These are phyloP conservation scores for Fusarium concolor DNA, from an alignment of 2,329 filamentous ascomycete genomes.

Conservation along the genomic window DNA sequence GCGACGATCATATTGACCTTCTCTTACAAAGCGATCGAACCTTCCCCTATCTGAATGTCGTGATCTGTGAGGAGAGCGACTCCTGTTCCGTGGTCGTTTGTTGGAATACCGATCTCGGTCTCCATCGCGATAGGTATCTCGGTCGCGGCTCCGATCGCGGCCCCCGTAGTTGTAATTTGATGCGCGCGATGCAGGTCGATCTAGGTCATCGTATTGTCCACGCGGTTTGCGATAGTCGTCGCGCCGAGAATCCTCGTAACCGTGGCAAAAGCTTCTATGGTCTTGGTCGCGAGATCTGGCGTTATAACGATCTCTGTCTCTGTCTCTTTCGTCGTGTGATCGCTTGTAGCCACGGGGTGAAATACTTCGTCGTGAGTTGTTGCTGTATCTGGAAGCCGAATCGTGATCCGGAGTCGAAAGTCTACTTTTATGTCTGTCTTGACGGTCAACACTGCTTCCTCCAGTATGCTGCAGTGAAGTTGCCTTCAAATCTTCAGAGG, in stretches of 20 bases:
- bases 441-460: constrained; percentile 91
- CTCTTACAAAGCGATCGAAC: constrained; percentile 51
- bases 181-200: constrained; percentile 60
- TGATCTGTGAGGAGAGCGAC: constrained; percentile 60
- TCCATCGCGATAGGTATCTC: constrained; percentile 55
- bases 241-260: constrained; percentile 68
- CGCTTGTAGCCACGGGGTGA: constrained; percentile 77
- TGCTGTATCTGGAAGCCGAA: constrained; percentile 57
- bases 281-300: constrained; percentile 62
- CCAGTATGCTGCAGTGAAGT: constrained; percentile 82
- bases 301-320: constrained; percentile 56
- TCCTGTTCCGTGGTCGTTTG: constrained; percentile 68
- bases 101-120: constrained; percentile 60
- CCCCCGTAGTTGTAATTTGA: constrained; percentile 62
- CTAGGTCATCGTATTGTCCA: constrained; percentile 67
- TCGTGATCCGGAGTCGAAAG: constrained; percentile 68
- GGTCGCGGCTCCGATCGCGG: constrained; percentile 54
- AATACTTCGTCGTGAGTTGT: constrained; percentile 60
- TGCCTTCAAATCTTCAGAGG: constrained; percentile 79
- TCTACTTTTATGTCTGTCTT: constrained; percentile 80
- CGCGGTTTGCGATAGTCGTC: constrained; percentile 62
- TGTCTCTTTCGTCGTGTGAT: constrained; percentile 70
- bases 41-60: constrained; percentile 54
- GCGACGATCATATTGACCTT: constrained; percentile 45
- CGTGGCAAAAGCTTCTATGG: constrained; percentile 68